These are phyloP conservation scores for Fragilaria crotonensis DNA, from an alignment of 108 stramenopile species.

Conservation along the genomic window DNA sequence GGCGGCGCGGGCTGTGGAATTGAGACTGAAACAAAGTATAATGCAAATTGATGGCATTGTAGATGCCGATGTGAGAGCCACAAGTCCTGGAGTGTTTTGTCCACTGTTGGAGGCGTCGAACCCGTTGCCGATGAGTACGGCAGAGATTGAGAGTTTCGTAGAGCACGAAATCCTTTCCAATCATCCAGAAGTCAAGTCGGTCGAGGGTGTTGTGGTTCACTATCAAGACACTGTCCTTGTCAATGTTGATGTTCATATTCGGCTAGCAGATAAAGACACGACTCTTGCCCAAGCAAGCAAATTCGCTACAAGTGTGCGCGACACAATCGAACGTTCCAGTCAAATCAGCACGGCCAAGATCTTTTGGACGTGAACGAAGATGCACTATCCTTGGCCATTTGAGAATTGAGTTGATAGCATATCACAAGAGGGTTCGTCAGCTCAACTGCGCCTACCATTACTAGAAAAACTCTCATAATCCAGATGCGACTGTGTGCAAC, in stretches of 20 bases:
- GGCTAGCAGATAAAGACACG: conserved; percentile 14
- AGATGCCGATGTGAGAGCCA: conserved; percentile 38
- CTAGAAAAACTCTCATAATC: too few species aligned
- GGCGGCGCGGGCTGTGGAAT: conserved; percentile 63
- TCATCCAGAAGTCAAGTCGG: conserved; percentile 32
- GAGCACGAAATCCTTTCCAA: background rate
- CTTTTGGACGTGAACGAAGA: conserved; percentile 40
- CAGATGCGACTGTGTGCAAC: too few species aligned
- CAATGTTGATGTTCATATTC: conserved; percentile 42
- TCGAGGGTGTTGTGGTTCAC: conserved; percentile 44
- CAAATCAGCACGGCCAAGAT: conserved; percentile 44
- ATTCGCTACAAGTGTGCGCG: conserved; percentile 26
- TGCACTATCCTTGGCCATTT: background rate
- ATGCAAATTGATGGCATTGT: conserved; percentile 25
- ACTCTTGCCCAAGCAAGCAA: conserved; percentile 28
- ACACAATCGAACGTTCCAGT: conserved; percentile 20
- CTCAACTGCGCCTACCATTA: too few species aligned
- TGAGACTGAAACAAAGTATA: conserved; percentile 37
- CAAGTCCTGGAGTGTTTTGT: conserved; percentile 34
- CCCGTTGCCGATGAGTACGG: conserved; percentile 22
- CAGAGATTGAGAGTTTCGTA: conserved; percentile 17
- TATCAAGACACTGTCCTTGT: conserved; percentile 37
- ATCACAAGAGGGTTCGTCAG: too few species aligned
- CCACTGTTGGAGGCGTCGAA: conserved; percentile 35
- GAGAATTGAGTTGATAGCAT: background rate